Percentiles rank a stretch among this genome's conserved stretches.
These are phyloP conservation scores for Globisporangium carolinianum DNA, from an alignment of 352 stramenopile species.

Conservation along the genomic window DNA sequence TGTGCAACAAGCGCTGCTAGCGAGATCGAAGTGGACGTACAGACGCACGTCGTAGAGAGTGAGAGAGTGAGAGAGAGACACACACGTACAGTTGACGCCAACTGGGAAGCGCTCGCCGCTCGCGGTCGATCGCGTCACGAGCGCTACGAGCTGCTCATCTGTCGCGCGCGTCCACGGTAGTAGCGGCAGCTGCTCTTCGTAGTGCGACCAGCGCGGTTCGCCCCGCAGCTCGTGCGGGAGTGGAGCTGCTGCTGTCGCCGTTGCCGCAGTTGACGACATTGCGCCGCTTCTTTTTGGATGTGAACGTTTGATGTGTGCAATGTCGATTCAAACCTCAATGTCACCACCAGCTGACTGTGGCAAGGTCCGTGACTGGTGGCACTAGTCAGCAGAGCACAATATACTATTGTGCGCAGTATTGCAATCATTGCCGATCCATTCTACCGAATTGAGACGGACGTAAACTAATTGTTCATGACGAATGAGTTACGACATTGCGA, in stretches of 20 bases:
- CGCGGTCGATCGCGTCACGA: constrained; percentile 59
- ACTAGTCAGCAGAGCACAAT: too few species aligned
- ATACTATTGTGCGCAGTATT: too few species aligned
- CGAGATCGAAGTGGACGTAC: too few species aligned
- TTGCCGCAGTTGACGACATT: not conserved
- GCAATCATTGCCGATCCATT: too few species aligned
- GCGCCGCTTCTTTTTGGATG: not conserved
- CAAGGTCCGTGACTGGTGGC: too few species aligned
- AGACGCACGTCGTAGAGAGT: not conserved
- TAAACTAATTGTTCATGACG: too few species aligned
- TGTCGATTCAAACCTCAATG: not conserved
- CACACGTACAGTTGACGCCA: constrained; percentile 70
- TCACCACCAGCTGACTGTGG: too few species aligned
- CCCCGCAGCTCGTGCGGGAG: constrained; percentile 43
- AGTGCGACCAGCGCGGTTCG: constrained; percentile 65
- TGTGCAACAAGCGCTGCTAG: too few species aligned
- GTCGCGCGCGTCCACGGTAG: constrained; percentile 33
- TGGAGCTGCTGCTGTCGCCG: not conserved
- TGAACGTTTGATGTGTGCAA: not conserved
- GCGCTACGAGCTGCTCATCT: constrained; percentile 55
- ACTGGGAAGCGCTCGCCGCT: constrained; percentile 77
- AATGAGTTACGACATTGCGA: too few species aligned
- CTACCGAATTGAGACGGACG: too few species aligned
- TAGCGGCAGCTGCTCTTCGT: constrained; percentile 22
- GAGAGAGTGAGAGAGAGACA: not conserved